Conservation (phyloP, 371 early-diverging fungal genomes). For the Saksenaea vasiformis region DNA sequence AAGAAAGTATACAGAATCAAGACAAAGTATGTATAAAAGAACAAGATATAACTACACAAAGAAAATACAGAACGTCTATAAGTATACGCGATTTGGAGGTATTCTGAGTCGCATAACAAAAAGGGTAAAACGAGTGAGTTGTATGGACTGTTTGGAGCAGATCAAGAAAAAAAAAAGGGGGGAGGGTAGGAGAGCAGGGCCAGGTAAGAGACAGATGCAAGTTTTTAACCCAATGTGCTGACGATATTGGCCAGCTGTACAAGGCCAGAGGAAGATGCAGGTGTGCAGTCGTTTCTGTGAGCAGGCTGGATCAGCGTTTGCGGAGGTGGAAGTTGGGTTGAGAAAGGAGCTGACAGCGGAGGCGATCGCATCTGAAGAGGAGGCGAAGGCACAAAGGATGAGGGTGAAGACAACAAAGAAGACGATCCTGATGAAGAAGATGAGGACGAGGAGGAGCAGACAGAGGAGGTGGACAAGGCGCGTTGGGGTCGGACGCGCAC, state of each 20-base stretch:
- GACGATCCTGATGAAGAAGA: conserved; percentile 11
- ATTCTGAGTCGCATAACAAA: conserved; percentile 1
- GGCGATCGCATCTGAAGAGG: conserved; percentile 9
- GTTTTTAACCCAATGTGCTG: conserved; percentile 39
- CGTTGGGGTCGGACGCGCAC: conserved; percentile 11
- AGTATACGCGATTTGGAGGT: background rate
- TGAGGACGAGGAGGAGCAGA: conserved; percentile 1
- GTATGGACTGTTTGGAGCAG: background rate
- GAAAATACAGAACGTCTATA: background rate
- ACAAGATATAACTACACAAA: conserved; percentile 4
- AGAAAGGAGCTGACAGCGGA: conserved; percentile 12
- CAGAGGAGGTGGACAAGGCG: conserved; percentile 10
- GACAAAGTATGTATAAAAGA: background rate
- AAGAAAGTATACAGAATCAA: background rate
- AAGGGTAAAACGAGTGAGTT: conserved; percentile 2
- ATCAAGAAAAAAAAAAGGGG: conserved; percentile 3
- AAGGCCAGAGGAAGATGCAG: conserved; percentile 16
- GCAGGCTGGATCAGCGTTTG: conserved; percentile 10
- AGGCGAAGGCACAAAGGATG: conserved; percentile 13
- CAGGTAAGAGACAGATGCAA: background rate
- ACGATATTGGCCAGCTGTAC: conserved; percentile 40
- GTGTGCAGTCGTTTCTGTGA: background rate
- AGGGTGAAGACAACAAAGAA: conserved; percentile 11
- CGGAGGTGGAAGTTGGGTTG: conserved; percentile 5
- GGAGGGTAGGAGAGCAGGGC: too few relatives aligned